A percentile compares a stretch with the other conserved stretches of the same genome.
Conservation (phyloP, 306 rosid genomes). For the Ceratonia siliqua region DNA sequence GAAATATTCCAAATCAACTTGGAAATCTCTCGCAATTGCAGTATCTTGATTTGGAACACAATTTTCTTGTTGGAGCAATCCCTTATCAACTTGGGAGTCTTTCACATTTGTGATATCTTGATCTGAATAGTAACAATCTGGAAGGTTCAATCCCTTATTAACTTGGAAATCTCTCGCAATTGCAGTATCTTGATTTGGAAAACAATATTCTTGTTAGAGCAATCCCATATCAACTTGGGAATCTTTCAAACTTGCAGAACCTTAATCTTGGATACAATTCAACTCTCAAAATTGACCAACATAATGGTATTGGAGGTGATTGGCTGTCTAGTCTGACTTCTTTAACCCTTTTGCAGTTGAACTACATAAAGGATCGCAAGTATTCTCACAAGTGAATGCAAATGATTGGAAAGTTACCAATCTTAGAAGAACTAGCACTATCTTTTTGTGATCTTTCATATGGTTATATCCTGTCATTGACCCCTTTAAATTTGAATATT, state of each 20-base stretch:
- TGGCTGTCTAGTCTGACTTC: conserved; percentile 9
- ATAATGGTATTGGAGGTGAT: neutral
- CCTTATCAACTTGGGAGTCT: neutral
- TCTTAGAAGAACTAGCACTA: neutral
- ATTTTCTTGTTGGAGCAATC: neutral
- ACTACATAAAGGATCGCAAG: neutral
- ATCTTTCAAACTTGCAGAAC: neutral
- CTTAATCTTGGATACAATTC: neutral
- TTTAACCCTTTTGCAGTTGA: neutral
- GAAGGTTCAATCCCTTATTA: neutral
- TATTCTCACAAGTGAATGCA: neutral
- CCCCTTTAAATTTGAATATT: neutral
- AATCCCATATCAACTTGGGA: neutral
- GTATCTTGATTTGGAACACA: neutral
- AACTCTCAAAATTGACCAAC: neutral
- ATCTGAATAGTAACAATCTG: neutral
- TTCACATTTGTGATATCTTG: neutral
- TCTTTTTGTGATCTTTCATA: neutral
- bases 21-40: neutral
- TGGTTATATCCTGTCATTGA: neutral
- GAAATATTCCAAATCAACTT: neutral
- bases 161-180: neutral
- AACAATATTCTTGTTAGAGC: rapidly evolving
- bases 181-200: neutral
- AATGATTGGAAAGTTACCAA: neutral